phyloP scores from a whole-genome alignment of 1,284 basidiomycete genomes.

The Leccinum solheimii region DNA sequence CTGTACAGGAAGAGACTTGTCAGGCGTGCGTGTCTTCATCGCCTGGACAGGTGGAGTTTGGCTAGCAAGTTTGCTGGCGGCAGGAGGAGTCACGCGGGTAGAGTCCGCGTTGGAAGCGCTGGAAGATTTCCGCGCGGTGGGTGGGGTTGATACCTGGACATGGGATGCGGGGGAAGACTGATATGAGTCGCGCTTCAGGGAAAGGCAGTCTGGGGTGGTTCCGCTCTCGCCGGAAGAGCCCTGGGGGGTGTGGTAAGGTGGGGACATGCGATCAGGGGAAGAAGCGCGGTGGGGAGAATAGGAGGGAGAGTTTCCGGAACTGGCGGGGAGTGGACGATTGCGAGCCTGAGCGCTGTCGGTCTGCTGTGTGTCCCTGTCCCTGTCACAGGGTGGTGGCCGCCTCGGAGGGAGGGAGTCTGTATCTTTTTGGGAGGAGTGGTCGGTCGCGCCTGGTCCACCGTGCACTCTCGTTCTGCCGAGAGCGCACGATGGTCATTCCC shows the following conservation, averaged over 20 bases:
- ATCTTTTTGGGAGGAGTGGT: conserved; percentile 56
- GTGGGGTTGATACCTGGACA: conserved; percentile 33
- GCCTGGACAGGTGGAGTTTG: conserved; percentile 60
- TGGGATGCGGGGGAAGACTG: conserved; percentile 26
- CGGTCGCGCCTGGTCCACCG: conserved; percentile 36
- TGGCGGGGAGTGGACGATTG: conserved; percentile 42
- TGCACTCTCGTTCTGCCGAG: no score
- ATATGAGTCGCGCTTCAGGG: conserved; percentile 53
- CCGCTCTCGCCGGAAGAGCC: conserved; percentile 54
- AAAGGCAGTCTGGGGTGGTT: conserved; percentile 43
- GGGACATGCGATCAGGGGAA: conserved; percentile 57
- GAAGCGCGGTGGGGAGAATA: conserved; percentile 40
- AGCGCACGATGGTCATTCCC: no score
- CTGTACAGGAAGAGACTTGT: conserved; percentile 73
- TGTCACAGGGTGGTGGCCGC: neutral
- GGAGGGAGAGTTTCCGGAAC: conserved; percentile 46
- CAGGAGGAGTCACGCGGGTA: conserved; percentile 46
- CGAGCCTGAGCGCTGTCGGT: conserved; percentile 55
- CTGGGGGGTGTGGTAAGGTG: conserved; percentile 52
- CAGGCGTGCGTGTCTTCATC: conserved; percentile 60
- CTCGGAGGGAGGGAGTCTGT: conserved; percentile 31
- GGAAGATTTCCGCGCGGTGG: conserved; percentile 38
- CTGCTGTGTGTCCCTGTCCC: conserved; percentile 39
- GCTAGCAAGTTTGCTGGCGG: conserved; percentile 42
- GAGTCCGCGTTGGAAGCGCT: conserved; percentile 36